These are phyloP conservation scores for Flaveria ramosissima DNA, from an alignment of 129 eudicot species.

Conservation along the genomic window DNA sequence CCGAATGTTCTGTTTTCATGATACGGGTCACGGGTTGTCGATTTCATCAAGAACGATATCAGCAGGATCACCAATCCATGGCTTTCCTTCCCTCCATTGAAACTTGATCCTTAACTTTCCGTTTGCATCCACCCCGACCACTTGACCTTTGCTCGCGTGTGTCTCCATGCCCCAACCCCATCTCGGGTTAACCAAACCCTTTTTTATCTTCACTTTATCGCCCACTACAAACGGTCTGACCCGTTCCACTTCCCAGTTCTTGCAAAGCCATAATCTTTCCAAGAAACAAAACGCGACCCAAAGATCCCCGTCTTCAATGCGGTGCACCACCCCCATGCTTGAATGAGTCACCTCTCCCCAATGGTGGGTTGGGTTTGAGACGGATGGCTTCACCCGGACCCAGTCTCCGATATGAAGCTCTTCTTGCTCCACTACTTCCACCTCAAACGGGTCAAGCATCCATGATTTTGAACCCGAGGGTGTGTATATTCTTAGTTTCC, in stretches of 20 bases:
- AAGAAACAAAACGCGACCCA: constrained; percentile 94
- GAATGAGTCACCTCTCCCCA: constrained; percentile 85
- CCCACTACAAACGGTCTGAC: constrained; percentile 67
- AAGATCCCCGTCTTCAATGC: constrained; percentile 73
- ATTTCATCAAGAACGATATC: constrained; percentile 72
- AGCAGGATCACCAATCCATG: constrained; percentile 97
- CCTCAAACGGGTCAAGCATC: constrained; percentile 90
- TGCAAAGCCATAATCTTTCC: constrained; percentile 91
- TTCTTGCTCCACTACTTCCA: constrained; percentile 77
- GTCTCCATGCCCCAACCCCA: constrained; percentile 99
- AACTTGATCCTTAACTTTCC: constrained; percentile 90
- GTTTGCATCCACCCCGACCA: constrained; percentile 94
- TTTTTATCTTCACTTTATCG: constrained; percentile 69
- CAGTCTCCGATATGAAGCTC: constrained; percentile 72
- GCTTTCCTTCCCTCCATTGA: constrained; percentile 91
- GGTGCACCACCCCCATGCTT: constrained; percentile 89
- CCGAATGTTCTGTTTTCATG: constrained; percentile 21
- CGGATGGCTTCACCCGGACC: constrained; percentile 66
- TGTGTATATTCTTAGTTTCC: constrained; percentile 81
- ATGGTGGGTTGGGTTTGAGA: constrained; percentile 71
- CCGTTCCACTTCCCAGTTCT: constrained; percentile 68
- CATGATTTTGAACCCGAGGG: constrained; percentile 83
- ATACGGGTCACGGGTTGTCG: constrained; percentile 22
- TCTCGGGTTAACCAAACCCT: constrained; percentile 71
- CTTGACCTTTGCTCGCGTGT: constrained; percentile 83